Conservation (phyloP, 371 early-diverging fungal species). For the Actinomucor elegans region DNA sequence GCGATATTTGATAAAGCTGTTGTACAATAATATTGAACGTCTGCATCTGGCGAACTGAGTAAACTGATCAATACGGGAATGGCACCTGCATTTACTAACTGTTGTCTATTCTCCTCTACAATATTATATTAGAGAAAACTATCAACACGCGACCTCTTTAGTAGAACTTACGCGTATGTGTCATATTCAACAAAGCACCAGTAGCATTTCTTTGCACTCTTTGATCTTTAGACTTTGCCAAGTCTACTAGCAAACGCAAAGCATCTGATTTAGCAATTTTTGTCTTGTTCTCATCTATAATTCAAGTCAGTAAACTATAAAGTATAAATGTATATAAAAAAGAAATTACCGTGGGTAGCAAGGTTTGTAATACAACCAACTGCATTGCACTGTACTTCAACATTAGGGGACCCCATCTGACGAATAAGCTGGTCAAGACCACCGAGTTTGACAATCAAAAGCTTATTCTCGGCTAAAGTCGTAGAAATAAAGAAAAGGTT, state of each 20-base stretch:
- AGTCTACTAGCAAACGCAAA: conserved; percentile 70
- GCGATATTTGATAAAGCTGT: conserved; percentile 93
- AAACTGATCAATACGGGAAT: conserved; percentile 83
- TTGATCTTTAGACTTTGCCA: conserved; percentile 84
- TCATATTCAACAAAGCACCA: conserved; percentile 93
- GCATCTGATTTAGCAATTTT: conserved; percentile 87
- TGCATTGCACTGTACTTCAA: conserved; percentile 93
- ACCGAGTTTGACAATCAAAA: conserved; percentile 82
- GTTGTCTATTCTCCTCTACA: conserved; percentile 77
- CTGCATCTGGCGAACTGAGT: conserved; percentile 78
- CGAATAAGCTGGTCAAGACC: conserved; percentile 86
- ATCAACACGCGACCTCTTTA: too few relatives aligned
- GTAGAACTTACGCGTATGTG: conserved; percentile 77
- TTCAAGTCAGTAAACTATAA: background rate
- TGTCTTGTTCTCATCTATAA: conserved; percentile 83
- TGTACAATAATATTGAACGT: conserved; percentile 90
- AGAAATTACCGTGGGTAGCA: conserved; percentile 76
- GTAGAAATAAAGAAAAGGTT: background rate
- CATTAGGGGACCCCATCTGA: conserved; percentile 84
- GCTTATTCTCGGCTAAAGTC: conserved; percentile 71
- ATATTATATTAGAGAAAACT: too few relatives aligned
- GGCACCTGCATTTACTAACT: conserved; percentile 84
- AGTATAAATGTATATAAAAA: background rate
- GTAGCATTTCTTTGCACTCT: conserved; percentile 91
- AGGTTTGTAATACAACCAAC: conserved; percentile 95